A percentile compares a stretch with the other conserved stretches of the same genome.
Evolutionary conservation across 345 rosid genomes (phyloP).

Genomic region (Hypericum perforatum): DNA sequence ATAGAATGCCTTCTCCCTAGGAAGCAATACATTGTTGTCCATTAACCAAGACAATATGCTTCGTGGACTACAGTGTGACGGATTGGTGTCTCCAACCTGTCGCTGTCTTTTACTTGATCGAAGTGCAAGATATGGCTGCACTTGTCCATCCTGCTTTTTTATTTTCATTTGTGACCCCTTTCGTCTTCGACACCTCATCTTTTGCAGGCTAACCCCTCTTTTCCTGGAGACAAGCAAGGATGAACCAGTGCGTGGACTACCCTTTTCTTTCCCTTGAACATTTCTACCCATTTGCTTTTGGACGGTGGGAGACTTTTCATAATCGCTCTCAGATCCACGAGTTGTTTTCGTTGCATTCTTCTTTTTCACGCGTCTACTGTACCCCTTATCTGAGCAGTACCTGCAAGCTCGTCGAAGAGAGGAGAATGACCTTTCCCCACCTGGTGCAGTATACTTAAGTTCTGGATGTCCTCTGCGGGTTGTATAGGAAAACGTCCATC

Average conservation of each 20-base stretch:
- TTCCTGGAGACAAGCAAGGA: constrained; percentile 9
- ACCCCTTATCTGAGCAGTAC: constrained; percentile 13
- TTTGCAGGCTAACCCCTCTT: constrained; percentile 1
- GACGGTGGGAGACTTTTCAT: constrained; percentile 3
- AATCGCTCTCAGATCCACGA: constrained; percentile 3
- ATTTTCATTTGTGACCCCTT: background rate
- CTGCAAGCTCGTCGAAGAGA: constrained; percentile 45
- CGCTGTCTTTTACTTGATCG: constrained; percentile 47
- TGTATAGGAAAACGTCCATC: constrained; percentile 31
- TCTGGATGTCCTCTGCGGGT: constrained; percentile 11
- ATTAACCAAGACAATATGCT: constrained; percentile 69
- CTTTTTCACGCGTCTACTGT: constrained; percentile 2
- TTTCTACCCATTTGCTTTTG: constrained; percentile 14
- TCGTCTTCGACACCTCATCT: constrained; percentile 9
- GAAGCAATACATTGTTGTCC: constrained; percentile 45
- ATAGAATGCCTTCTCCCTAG: constrained; percentile 48
- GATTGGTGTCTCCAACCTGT: constrained; percentile 23
- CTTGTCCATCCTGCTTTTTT: constrained; percentile 8
- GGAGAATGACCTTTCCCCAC: constrained; percentile 18
- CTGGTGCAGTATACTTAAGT: constrained; percentile 27
- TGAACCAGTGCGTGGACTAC: constrained; percentile 1
- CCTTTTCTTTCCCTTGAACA: constrained; percentile 21
- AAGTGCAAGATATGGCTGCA: constrained; percentile 14
- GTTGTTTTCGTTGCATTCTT: constrained; percentile 3
- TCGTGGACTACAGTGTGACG: constrained; percentile 33